Evolutionary conservation across 768 basidiomycete species (phyloP), one percentile per base, ranked within the genome.

Genomic region (Calocera viscosa): DNA sequence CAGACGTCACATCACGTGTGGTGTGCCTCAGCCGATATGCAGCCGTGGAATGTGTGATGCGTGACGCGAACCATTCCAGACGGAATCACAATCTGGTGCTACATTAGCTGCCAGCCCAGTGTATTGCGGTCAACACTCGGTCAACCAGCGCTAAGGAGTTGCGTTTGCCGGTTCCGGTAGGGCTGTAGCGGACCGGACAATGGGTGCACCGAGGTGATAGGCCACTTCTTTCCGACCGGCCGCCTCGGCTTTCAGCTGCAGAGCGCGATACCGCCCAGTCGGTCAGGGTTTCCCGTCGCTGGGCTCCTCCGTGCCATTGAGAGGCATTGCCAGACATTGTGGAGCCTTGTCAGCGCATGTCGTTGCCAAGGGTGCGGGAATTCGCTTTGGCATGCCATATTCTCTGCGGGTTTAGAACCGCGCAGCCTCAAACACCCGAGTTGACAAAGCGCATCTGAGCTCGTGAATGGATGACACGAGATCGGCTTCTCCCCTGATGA

Each of bases 1-100:
- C 3, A 47, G 26, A 60, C 26, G 53, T 60, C 53, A 60, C 53
- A 60, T 60, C 53, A 60, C 53, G 53, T 60, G 53, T 26, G 43
- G 43, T 3, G 43, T 28, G 26, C 30, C 53, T 11, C 24, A 2
- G 24, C 53, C 24, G 24, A 32, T 10, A 19, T 19, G 14, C 30
- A 28, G 53, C 53, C 24, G 26, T 5, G 53, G 53, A 60, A 60
- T 60, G 53, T 60, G 53, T 30, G 53, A 49, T n/a, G 39, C 49
- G 49, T 49, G 49, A 49, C 49, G 12, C 11, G 24, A 40, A 19
- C 24, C 30, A 60, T 60, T 60, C 53, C 53, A 32, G 53, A 22
- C 53, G 30, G 30, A 26, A 22, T 60, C 53, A 60, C 26, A 60
- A 60, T 32, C 26, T 32, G 8, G 14, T 26, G 14, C 43, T 19